A percentile compares a stretch with the other conserved stretches of the same genome.
These are phyloP conservation scores for Penicillium parvum DNA, from an alignment of 495 filamentous ascomycete genomes.

Conservation along the genomic window DNA sequence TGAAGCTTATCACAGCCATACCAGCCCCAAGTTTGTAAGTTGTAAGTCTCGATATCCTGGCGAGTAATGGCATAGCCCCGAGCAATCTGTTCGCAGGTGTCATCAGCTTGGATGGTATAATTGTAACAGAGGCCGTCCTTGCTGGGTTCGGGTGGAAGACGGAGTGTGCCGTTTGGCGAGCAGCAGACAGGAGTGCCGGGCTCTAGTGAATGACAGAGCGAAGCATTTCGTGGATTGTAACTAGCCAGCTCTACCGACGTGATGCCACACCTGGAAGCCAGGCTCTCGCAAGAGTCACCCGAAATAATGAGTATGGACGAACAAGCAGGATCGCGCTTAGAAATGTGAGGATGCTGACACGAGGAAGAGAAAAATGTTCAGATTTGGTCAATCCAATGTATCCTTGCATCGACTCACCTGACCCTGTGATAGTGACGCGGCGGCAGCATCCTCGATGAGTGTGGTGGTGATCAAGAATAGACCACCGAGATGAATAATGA, in stretches of 20 bases:
- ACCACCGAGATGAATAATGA: no score
- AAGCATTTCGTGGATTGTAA: not conserved
- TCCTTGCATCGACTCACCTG: no score
- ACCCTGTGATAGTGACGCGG: no score
- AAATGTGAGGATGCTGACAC: no score
- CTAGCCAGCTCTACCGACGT: not conserved
- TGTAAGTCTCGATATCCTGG: slow-evolving; percentile 12
- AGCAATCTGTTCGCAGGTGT: slow-evolving; percentile 10
- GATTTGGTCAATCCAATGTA: no score
- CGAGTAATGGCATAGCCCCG: slow-evolving; percentile 2
- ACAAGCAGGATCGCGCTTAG: no score
- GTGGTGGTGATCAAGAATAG: no score
- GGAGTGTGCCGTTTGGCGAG: not conserved
- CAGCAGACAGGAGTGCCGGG: not conserved
- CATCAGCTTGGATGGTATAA: slow-evolving; percentile 4
- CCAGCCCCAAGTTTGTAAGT: slow-evolving; percentile 9
- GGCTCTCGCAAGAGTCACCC: not conserved
- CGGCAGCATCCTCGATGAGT: no score
- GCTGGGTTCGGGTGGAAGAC: not conserved
- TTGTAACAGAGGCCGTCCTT: not conserved
- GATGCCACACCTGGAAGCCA: not conserved
- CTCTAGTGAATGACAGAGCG: not conserved
- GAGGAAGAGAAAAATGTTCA: no score
- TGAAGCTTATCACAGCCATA: slow-evolving; percentile 3
- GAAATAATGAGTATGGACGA: not conserved